phyloP scores from a whole-genome alignment of 768 basidiomycete species.

The Panaeolus cyanescens region DNA sequence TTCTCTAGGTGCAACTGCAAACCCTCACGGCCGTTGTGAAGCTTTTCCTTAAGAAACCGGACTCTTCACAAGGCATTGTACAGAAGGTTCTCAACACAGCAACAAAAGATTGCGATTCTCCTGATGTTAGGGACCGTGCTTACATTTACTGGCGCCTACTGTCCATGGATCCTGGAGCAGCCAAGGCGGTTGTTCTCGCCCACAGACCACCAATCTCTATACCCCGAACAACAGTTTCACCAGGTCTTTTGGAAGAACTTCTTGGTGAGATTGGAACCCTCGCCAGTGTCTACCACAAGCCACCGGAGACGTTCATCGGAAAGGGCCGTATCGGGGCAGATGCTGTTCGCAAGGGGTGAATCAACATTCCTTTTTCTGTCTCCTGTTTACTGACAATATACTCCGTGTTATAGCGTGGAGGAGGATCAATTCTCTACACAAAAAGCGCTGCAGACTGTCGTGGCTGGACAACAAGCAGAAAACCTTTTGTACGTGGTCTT shows the following conservation, averaged over 20 bases:
- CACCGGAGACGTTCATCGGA: slow-evolving; percentile 93
- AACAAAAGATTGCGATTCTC: slow-evolving; percentile 95
- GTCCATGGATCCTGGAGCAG: slow-evolving; percentile 93
- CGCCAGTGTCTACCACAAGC: slow-evolving; percentile 97
- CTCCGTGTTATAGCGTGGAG: slow-evolving; percentile 37
- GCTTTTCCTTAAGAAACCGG: slow-evolving; percentile 93
- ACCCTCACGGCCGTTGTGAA: slow-evolving; percentile 96
- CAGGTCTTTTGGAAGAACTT: slow-evolving; percentile 88
- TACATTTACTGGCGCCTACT: slow-evolving; percentile 98
- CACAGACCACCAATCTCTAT: slow-evolving; percentile 92
- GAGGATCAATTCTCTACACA: slow-evolving; percentile 76
- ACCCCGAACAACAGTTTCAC: slow-evolving; percentile 86
- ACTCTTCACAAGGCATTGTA: slow-evolving; percentile 88
- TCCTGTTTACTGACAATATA: not conserved
- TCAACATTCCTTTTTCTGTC: slow-evolving; percentile 42
- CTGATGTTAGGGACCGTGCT: slow-evolving; percentile 94
- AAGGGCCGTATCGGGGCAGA: slow-evolving; percentile 87
- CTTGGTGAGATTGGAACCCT: slow-evolving; percentile 86
- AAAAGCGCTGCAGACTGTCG: slow-evolving; percentile 91
- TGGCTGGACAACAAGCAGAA: slow-evolving; percentile 89
- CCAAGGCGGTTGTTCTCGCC: slow-evolving; percentile 91
- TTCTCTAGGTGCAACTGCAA: slow-evolving; percentile 66
- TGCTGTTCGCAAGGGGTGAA: slow-evolving; percentile 64
- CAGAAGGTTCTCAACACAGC: slow-evolving; percentile 92
- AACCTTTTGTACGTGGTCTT: slow-evolving; percentile 67